phyloP scores from a whole-genome alignment of 2,329 filamentous ascomycete genomes.

The Cryphonectria naterciae region DNA sequence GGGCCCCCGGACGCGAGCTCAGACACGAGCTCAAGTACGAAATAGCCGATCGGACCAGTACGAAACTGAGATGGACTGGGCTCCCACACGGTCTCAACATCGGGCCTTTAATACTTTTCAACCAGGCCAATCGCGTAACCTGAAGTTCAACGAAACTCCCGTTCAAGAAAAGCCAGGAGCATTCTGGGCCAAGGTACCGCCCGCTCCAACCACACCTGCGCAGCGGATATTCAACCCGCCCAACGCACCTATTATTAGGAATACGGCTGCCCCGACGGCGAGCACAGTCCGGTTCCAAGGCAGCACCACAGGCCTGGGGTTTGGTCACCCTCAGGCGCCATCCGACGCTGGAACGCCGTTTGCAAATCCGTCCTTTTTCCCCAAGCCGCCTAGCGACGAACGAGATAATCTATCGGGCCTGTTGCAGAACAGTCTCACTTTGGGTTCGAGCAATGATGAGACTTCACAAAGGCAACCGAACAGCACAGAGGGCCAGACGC shows the following conservation, averaged over 20 bases:
- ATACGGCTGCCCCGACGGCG: conserved; percentile 49
- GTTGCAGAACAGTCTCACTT: conserved; percentile 48
- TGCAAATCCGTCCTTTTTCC: conserved; percentile 65
- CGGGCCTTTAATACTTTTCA: conserved; percentile 57
- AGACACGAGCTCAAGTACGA: conserved; percentile 20
- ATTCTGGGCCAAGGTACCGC: conserved; percentile 73
- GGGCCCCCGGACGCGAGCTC: conserved; percentile 1
- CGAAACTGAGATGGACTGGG: conserved; percentile 74
- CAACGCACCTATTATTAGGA: conserved; percentile 56
- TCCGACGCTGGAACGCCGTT: conserved; percentile 41
- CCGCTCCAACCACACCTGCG: conserved; percentile 69
- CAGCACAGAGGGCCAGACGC: conserved; percentile 1
- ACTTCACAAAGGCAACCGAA: not conserved
- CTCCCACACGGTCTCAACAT: conserved; percentile 61
- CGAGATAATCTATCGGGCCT: conserved; percentile 50
- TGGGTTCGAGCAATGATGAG: conserved; percentile 31
- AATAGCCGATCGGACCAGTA: conserved; percentile 38
- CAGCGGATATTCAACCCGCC: conserved; percentile 65
- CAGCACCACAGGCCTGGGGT: conserved; percentile 29
- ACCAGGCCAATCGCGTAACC: conserved; percentile 41
- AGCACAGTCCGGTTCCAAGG: conserved; percentile 51
- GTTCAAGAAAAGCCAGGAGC: conserved; percentile 52
- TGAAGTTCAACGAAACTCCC: conserved; percentile 51
- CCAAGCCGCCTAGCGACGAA: conserved; percentile 46
- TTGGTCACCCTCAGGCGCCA: conserved; percentile 20